These are phyloP conservation scores for Tremellales sp. DNA, from an alignment of 1,284 basidiomycete genomes.

Conservation along the genomic window DNA sequence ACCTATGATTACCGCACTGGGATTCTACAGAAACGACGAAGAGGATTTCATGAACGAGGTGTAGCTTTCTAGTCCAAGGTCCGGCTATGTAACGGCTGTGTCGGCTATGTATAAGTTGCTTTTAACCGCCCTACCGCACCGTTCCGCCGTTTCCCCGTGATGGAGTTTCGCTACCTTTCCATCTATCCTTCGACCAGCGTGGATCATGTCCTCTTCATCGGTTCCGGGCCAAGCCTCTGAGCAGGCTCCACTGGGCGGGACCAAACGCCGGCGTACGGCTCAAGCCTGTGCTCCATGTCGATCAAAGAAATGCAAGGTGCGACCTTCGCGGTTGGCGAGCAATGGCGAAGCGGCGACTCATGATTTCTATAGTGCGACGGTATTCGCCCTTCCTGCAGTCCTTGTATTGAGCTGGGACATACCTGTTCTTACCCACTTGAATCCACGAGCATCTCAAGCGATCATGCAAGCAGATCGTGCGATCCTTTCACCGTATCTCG, in stretches of 20 bases:
- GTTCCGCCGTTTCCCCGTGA: background rate
- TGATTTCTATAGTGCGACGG: slow-evolving; percentile 13
- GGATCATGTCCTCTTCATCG: background rate
- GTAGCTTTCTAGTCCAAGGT: slow-evolving; percentile 1
- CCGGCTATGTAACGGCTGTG: background rate
- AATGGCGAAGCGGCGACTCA: background rate
- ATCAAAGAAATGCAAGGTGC: slow-evolving; percentile 9
- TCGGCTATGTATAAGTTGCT: background rate
- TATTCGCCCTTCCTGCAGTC: slow-evolving; percentile 14
- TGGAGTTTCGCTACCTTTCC: too few species aligned
- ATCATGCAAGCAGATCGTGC: slow-evolving; percentile 9
- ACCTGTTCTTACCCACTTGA: slow-evolving; percentile 15
- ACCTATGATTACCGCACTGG: slow-evolving; percentile 17
- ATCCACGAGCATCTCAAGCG: slow-evolving; percentile 7
- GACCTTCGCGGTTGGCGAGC: too few species aligned
- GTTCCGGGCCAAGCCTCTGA: background rate
- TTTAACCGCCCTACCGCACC: too few species aligned
- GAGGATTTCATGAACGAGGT: slow-evolving; percentile 20
- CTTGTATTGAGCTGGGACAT: slow-evolving; percentile 11
- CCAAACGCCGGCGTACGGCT: slow-evolving; percentile 16
- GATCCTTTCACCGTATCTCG: background rate
- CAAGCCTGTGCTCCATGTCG: slow-evolving; percentile 19
- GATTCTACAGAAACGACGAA: slow-evolving; percentile 18
- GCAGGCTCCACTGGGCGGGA: background rate
- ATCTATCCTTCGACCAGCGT: too few species aligned